Conservation (phyloP, 169 alveolate species). For the Cryptosporidium muris region DNA sequence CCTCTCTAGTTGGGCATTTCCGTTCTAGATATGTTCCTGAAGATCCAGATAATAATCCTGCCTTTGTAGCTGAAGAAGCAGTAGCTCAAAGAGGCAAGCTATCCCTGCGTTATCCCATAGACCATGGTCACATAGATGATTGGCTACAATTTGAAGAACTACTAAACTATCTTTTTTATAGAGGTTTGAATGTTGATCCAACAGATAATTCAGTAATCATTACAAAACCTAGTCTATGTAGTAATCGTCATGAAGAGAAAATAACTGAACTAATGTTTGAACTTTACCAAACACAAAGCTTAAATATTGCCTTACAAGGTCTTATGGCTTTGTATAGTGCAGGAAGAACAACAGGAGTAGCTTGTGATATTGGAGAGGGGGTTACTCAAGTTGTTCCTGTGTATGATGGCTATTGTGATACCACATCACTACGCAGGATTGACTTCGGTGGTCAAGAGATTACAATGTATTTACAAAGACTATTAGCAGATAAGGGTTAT, state of each 20-base stretch:
- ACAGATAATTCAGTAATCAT: constrained; percentile 73
- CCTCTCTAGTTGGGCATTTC: constrained; percentile 77
- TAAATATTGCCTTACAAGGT: constrained; percentile 84
- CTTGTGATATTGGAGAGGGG: constrained; percentile 87
- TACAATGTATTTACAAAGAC: constrained; percentile 82
- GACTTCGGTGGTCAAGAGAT: constrained; percentile 87
- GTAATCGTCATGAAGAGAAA: constrained; percentile 75
- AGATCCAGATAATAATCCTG: constrained; percentile 77
- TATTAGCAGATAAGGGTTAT: constrained; percentile 82
- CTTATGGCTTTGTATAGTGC: constrained; percentile 85
- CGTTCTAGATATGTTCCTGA: constrained; percentile 78
- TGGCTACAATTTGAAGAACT: constrained; percentile 79
- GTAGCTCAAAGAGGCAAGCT: constrained; percentile 70
- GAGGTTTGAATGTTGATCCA: constrained; percentile 73
- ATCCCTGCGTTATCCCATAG: constrained; percentile 76
- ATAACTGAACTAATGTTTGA: constrained; percentile 87
- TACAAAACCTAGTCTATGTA: constrained; percentile 78
- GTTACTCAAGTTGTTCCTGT: constrained; percentile 88
- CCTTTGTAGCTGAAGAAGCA: constrained; percentile 82
- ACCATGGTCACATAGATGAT: constrained; percentile 80
- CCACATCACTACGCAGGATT: constrained; percentile 80
- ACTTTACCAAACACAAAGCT: constrained; percentile 78
- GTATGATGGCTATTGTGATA: constrained; percentile 86
- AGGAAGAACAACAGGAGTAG: constrained; percentile 87
- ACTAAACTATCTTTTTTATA: constrained; percentile 70